A percentile compares a stretch with the other conserved stretches of the same genome.
These are phyloP conservation scores for Lophiostoma macrostomum DNA, from an alignment of 495 filamentous ascomycete species.

Conservation along the genomic window DNA sequence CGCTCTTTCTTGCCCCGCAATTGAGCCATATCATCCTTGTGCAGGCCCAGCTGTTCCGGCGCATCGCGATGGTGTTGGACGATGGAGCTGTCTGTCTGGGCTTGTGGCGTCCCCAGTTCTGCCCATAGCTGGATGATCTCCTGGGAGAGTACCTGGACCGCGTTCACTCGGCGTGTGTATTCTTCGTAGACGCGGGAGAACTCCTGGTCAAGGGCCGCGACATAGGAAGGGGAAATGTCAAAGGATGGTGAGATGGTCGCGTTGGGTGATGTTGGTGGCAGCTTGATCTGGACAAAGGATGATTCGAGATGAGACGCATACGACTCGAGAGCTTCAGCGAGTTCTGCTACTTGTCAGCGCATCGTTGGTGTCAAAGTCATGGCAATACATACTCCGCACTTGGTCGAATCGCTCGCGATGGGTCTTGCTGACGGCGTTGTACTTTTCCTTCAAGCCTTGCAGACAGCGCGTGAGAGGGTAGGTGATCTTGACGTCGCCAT, in stretches of 20 bases:
- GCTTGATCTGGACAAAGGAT: constrained; percentile 71
- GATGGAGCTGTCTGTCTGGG: constrained; percentile 82
- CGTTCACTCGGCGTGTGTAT: constrained; percentile 74
- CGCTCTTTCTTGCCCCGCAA: constrained; percentile 74
- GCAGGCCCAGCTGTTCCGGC: constrained; percentile 89
- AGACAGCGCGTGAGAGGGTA: constrained; percentile 79
- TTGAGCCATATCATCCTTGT: constrained; percentile 74
- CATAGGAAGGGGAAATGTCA: constrained; percentile 85
- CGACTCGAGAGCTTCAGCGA: constrained; percentile 87
- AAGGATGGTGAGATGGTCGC: constrained; percentile 75
- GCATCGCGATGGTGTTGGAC: constrained; percentile 84
- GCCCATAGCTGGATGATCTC: constrained; percentile 93
- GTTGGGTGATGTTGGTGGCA: constrained; percentile 76
- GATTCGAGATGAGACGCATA: constrained; percentile 92
- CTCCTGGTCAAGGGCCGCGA: constrained; percentile 80
- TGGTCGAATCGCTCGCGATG: constrained; percentile 90
- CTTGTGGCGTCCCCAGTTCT: constrained; percentile 87
- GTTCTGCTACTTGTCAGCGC: constrained; percentile 54
- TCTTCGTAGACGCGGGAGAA: constrained; percentile 94
- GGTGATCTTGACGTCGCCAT: constrained; percentile 68
- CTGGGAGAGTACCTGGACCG: constrained; percentile 70
- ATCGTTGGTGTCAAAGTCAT: background rate
- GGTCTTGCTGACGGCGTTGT: constrained; percentile 69
- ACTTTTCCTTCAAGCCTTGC: constrained; percentile 76
- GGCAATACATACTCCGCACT: constrained; percentile 72